Evolutionary conservation across 768 basidiomycete genomes (phyloP).

Genomic region (Boletus reticuloceps): DNA sequence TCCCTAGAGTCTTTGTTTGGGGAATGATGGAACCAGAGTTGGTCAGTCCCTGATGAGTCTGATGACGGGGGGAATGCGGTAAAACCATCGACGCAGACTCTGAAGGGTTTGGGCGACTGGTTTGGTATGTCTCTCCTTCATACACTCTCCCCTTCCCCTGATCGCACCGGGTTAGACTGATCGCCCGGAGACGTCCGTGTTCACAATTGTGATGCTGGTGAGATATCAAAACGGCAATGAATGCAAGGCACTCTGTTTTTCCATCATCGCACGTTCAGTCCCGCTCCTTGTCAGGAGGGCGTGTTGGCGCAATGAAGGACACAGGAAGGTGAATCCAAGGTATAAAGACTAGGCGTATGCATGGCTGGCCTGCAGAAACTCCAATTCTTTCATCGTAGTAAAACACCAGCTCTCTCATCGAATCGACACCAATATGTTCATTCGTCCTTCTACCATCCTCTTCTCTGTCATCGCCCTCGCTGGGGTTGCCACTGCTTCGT

Average conservation of each 20-base stretch:
- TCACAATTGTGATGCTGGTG: background rate
- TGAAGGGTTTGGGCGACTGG: background rate
- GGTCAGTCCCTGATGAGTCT: background rate
- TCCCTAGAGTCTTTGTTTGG: background rate
- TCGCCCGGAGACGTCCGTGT: background rate
- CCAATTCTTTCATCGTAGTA: background rate
- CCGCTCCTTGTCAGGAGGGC: background rate
- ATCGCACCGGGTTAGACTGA: background rate
- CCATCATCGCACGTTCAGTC: background rate
- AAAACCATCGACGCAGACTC: background rate
- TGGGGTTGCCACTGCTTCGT: background rate
- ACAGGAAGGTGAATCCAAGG: background rate
- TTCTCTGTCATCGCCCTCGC: slow-evolving; percentile 6
- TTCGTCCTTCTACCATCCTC: background rate
- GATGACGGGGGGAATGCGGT: background rate
- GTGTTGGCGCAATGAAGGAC: background rate
- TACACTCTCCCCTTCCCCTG: background rate
- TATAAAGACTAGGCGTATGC: background rate
- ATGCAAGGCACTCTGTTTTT: background rate
- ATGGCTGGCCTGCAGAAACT: background rate
- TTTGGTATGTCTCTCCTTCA: background rate
- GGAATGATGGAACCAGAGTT: background rate
- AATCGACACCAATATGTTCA: background rate
- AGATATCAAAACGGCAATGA: background rate
- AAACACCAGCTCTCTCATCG: background rate